Base-by-base conservation (phyloP, 352 stramenopile genomes). In the Globisporangium canariense region DNA sequence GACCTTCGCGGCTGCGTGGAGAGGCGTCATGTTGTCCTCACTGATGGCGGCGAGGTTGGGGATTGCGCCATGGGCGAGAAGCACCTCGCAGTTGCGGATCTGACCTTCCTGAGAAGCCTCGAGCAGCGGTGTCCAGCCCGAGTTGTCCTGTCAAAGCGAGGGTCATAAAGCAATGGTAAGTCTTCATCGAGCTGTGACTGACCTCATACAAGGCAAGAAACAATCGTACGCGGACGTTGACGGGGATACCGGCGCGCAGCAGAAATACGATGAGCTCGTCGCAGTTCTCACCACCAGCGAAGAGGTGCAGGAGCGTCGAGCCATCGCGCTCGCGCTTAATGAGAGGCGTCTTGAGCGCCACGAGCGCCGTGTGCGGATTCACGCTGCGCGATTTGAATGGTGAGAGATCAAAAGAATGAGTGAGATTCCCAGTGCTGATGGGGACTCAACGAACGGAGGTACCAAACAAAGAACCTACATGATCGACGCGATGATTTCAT, bases 51-150 rank as follows among this genome's bases (percentile, higher is more conserved):
- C 67, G 6, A 88, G 62, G 47, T 88, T 61, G 0, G 77, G 75
- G 0, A 58, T 78, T 16, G 77, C 78, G 13, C 76, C 77, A 22
- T 72, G 58, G 11, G 73, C 74, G 6, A 88, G 49, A 32, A 88
- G 61, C 32, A 77, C 72, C 50, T 77, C 60, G 43, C 78, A 86
- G 25, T 78, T 81, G 14, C 43, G 62, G 45, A 85, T 72, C 47
- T 84, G 78, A 0, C 81, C 81, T 68, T 87, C 78, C 30, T 90
- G 78, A 0, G 77, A 71, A 1, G 78, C 81, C 47, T 90, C 81
- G 4, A 90, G 75, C 60, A 88, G 61, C 40, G 81, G 77, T 53
- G 77, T 88, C 81, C 81, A 88, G 30, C 78, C 80, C 8, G 69
- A 71, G 34, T 68, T 61, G 60, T 88, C 77, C 56, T 76, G 43